phyloP scores from a whole-genome alignment of 495 filamentous ascomycete species.

The Aspergillus asperescens region DNA sequence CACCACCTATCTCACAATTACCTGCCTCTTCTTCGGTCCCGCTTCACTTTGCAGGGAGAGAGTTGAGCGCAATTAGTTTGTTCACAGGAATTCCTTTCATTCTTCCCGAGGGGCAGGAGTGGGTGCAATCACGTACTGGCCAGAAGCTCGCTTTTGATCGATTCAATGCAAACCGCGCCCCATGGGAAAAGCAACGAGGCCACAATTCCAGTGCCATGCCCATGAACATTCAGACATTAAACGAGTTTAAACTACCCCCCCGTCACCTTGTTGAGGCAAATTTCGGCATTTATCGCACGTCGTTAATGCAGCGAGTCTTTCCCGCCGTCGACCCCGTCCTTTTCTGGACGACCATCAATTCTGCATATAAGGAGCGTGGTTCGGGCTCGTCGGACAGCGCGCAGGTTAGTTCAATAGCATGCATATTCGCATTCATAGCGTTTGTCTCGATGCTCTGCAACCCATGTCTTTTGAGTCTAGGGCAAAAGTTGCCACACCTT shows the following conservation, averaged over 20 bases:
- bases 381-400: slow-evolving; percentile 13
- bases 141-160: slow-evolving; percentile 35
- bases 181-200: slow-evolving; percentile 34
- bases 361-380: slow-evolving; percentile 32
- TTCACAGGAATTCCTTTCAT: slow-evolving; percentile 45
- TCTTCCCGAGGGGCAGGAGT: slow-evolving; percentile 40
- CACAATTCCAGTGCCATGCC: slow-evolving; percentile 22
- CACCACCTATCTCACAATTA: slow-evolving; percentile 7
- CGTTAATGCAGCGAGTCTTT: slow-evolving; percentile 39
- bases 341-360: slow-evolving; percentile 37
- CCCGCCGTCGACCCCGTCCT: slow-evolving; percentile 37
- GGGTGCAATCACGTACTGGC: slow-evolving; percentile 44
- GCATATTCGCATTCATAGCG: slow-evolving; percentile 42
- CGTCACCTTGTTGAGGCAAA: slow-evolving; percentile 17
- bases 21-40: slow-evolving; percentile 31
- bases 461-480: neutral
- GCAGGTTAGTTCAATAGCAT: slow-evolving; percentile 31
- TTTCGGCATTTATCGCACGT: slow-evolving; percentile 22
- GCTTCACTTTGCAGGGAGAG: slow-evolving; percentile 46
- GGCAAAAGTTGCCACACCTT: slow-evolving; percentile 11
- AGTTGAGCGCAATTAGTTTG: slow-evolving; percentile 42
- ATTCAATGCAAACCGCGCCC: slow-evolving; percentile 28
- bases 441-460: slow-evolving; percentile 30
- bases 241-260: slow-evolving; percentile 30
- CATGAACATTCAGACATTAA: slow-evolving; percentile 19